A percentile compares a stretch with the other conserved stretches of the same genome.
phyloP scores from a whole-genome alignment of 331 rosid species.

The Pyrus hybrid region DNA sequence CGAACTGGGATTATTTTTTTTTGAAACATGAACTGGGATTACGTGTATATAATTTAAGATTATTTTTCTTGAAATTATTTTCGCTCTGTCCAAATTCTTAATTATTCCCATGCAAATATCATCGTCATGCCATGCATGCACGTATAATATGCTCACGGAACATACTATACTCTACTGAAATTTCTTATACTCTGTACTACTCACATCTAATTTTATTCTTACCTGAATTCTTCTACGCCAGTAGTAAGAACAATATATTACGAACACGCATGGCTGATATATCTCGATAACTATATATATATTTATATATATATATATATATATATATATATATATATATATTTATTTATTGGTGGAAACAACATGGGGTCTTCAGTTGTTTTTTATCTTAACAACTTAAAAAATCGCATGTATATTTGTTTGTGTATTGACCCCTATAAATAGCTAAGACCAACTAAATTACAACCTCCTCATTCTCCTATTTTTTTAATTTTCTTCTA shows the following conservation, averaged over 20 bases:
- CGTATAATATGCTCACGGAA: not conserved
- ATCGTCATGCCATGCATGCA: slow-evolving; percentile 3
- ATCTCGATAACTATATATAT: not conserved
- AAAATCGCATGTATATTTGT: no score
- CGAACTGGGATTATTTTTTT: not conserved
- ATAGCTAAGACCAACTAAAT: no score
- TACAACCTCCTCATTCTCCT: no score
- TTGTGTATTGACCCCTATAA: no score
- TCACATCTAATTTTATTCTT: not conserved
- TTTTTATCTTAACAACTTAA: accelerated
- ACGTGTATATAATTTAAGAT: not conserved
- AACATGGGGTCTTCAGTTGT: no score
- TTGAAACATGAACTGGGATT: not conserved
- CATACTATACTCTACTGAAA: not conserved
- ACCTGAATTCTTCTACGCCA: not conserved
- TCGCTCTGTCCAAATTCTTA: not conserved
- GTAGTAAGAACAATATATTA: not conserved
- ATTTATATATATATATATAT: no score
- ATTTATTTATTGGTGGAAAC: no score
- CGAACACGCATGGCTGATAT: slow-evolving; percentile 3
- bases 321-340: not conserved
- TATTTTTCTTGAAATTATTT: not conserved
- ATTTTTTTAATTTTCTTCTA: no score
- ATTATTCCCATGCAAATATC: not conserved
- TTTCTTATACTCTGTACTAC: not conserved